A percentile compares a stretch with the other conserved stretches of the same genome.
Conservation (phyloP, 768 basidiomycete genomes). For the Leccinum barrowsii region DNA sequence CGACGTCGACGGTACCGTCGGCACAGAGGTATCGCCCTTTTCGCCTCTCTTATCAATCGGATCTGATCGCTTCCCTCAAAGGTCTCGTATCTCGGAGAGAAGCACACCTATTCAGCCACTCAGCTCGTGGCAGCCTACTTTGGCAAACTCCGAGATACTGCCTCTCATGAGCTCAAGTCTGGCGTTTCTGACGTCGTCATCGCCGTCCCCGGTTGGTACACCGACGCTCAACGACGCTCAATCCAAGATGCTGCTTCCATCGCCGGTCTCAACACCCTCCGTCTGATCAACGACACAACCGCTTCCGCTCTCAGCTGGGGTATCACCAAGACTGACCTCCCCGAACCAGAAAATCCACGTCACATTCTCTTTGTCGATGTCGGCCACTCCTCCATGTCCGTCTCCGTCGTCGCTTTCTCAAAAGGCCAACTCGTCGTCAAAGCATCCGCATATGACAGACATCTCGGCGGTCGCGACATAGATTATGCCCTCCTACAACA, state of each 20-base stretch:
- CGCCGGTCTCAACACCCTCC: conserved; percentile 85
- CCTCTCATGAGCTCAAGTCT: conserved; percentile 79
- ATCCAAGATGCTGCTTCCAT: conserved; percentile 86
- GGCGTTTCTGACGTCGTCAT: conserved; percentile 90
- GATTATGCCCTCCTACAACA: conserved; percentile 87
- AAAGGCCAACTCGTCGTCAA: conserved; percentile 90
- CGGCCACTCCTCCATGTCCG: conserved; percentile 89
- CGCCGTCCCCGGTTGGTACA: conserved; percentile 95
- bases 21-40: conserved; percentile 60
- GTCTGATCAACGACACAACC: conserved; percentile 96
- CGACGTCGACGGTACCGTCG: conserved; percentile 80
- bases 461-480: conserved; percentile 95
- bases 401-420: conserved; percentile 86
- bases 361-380: conserved; percentile 94
- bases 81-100: conserved; percentile 90
- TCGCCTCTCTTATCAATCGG: conserved; percentile 2
- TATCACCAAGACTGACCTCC: conserved; percentile 97
- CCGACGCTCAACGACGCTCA: conserved; percentile 89
- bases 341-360: conserved; percentile 73
- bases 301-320: conserved; percentile 96
- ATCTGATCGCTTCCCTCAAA: conserved; percentile 31
- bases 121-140: conserved; percentile 92
- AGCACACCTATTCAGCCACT: conserved; percentile 73
- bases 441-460: conserved; percentile 84
- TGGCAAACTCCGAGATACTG: conserved; percentile 86